These are phyloP conservation scores for Aspergillus fructus DNA, from an alignment of 2,329 filamentous ascomycete genomes.

Conservation along the genomic window DNA sequence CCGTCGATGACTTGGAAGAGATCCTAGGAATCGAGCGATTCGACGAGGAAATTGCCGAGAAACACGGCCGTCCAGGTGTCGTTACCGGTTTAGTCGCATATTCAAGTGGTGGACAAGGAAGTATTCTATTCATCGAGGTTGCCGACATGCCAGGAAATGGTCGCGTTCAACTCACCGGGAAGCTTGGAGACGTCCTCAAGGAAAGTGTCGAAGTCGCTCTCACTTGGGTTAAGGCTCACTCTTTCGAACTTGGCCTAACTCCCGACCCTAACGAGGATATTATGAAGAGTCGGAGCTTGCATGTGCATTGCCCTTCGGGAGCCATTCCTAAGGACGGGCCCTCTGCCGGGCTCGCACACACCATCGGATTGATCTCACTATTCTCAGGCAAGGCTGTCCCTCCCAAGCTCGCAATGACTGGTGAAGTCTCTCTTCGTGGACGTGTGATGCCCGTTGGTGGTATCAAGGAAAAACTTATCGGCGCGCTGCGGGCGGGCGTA, in stretches of 20 bases:
- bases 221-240: conserved; percentile 95
- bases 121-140: conserved; percentile 97
- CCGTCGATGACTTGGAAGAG: conserved; percentile 77
- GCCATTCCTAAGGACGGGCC: conserved; percentile 92
- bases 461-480: conserved; percentile 98
- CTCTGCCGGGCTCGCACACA: conserved; percentile 85
- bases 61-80: conserved; percentile 76
- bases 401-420: conserved; percentile 92
- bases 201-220: conserved; percentile 95
- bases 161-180: conserved; percentile 90
- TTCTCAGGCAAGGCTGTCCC: conserved; percentile 85
- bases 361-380: conserved; percentile 85
- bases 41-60: conserved; percentile 93
- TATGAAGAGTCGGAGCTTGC: conserved; percentile 91
- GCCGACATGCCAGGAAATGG: conserved; percentile 95
- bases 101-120: conserved; percentile 86
- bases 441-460: conserved; percentile 92
- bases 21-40: conserved; percentile 92
- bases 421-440: conserved; percentile 75
- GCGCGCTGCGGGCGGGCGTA: conserved; percentile 86
- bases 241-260: conserved; percentile 83
- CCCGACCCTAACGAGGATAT: conserved; percentile 81
- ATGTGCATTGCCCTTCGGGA: conserved; percentile 93
- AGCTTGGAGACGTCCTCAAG: conserved; percentile 93
- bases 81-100: conserved; percentile 97